Evolutionary conservation across 768 basidiomycete species (phyloP), one percentile per base, ranked within the genome.

Genomic region (Atractiella rhizophila): DNA sequence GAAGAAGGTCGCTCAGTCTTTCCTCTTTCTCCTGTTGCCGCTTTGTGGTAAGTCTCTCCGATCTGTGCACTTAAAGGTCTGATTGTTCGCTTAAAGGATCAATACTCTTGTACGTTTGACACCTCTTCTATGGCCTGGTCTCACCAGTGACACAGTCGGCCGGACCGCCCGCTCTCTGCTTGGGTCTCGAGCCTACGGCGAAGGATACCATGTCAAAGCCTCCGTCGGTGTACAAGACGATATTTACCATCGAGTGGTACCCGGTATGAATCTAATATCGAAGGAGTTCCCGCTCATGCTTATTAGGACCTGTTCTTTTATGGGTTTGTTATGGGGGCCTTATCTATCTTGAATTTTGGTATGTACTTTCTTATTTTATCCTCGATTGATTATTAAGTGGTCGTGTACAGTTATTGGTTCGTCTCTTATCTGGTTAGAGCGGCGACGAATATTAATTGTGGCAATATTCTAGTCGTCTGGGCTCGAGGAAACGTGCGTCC

Each of bases 1-100:
- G 52, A 57, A 9, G 56, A 62, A 35, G 59, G 60, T 0, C 52
- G 58, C 25, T 66, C 67, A 13, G 66, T 70, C 21, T 72, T 70
- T 57, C 71, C 70, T 8, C 56, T 72, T 12, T 47, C 51, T 3
- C 44, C 47, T 7, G 43, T 53, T 28, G 45, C 51, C 30, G 52
- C 66, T n/a, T 59, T 67, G 2, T 65, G 66, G 66, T n/a, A n/a
- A n/a, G n/a, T n/a, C n/a, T n/a, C n/a, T n/a, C n/a, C n/a, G n/a
- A n/a, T n/a, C n/a, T n/a, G n/a, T n/a, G n/a, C n/a, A n/a, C n/a
- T n/a, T n/a, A n/a, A n/a, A n/a, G n/a, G n/a, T n/a, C n/a, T n/a
- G n/a, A n/a, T n/a, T n/a, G n/a, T n/a, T n/a, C n/a, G n/a, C n/a
- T n/a, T n/a, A n/a, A n/a, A n/a, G n/a, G n/a, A 54, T 54, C 51